These are phyloP conservation scores for Boletus rubescentipes DNA, from an alignment of 768 basidiomycete genomes.

Conservation along the genomic window DNA sequence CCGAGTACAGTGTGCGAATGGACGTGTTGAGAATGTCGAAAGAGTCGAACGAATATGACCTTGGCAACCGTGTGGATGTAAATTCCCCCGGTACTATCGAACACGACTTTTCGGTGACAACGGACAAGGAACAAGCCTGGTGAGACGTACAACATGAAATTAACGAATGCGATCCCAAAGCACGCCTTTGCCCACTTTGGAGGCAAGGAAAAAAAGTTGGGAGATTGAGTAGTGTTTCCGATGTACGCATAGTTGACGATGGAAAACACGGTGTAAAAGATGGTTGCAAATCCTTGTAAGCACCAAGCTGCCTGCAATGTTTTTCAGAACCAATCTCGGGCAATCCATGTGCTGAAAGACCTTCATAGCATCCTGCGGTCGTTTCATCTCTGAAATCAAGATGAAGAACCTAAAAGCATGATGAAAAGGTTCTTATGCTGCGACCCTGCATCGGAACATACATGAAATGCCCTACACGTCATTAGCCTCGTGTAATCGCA, in stretches of 20 bases:
- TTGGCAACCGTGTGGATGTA: constrained; percentile 55
- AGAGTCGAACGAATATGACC: constrained; percentile 48
- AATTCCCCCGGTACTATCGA: constrained; percentile 41
- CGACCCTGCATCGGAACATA: constrained; percentile 18
- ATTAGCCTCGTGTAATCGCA: background rate
- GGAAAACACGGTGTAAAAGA: constrained; percentile 49
- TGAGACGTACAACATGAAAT: constrained; percentile 47
- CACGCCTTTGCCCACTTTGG: constrained; percentile 47
- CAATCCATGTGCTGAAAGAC: constrained; percentile 30
- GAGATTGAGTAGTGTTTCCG: constrained; percentile 32
- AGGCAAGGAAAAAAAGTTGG: constrained; percentile 6
- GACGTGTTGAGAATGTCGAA: constrained; percentile 48
- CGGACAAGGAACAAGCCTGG: background rate
- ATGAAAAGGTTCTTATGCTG: background rate
- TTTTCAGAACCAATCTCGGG: background rate
- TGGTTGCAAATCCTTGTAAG: constrained; percentile 52
- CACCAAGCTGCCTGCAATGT: constrained; percentile 42
- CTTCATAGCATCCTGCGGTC: constrained; percentile 56
- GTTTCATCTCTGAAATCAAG: constrained; percentile 55
- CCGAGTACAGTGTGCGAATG: constrained; percentile 51
- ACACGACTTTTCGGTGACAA: background rate
- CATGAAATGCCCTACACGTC: constrained; percentile 49
- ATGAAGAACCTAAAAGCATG: constrained; percentile 50
- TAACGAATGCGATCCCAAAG: constrained; percentile 48
- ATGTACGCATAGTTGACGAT: constrained; percentile 47